Conservation (phyloP, 2,329 filamentous ascomycete genomes). For the Botrytis cinerea region DNA sequence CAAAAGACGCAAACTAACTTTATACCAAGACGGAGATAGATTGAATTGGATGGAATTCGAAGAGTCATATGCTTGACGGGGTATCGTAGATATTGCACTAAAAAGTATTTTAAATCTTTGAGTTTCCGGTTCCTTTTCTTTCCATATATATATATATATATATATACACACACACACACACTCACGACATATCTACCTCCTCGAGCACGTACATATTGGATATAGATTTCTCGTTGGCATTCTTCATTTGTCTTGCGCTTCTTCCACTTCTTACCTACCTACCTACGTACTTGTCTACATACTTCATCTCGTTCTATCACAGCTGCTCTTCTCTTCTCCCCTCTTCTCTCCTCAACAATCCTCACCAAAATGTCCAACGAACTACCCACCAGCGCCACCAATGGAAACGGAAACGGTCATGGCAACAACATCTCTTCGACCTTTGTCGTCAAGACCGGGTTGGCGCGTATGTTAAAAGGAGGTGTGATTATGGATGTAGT, state of each 20-base stretch:
- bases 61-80: slow-evolving; percentile 5
- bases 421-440: slow-evolving; percentile 40
- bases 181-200: neutral
- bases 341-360: slow-evolving; percentile 29
- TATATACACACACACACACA: neutral
- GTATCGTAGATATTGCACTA: neutral
- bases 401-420: slow-evolving; percentile 34
- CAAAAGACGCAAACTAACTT: neutral
- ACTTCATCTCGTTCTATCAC: neutral
- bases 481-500: slow-evolving; percentile 99
- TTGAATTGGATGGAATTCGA: neutral
- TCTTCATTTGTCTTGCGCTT: neutral
- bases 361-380: slow-evolving; percentile 43
- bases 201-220: neutral
- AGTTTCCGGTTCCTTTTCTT: neutral
- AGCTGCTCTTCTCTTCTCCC: neutral
- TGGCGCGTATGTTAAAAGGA: slow-evolving; percentile 98
- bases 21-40: neutral
- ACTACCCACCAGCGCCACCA: slow-evolving; percentile 45
- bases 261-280: neutral
- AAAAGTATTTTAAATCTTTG: neutral
- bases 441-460: slow-evolving; percentile 90
- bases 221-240: neutral
- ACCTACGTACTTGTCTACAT: neutral
- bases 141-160: neutral